Evolutionary conservation across 2,329 filamentous ascomycete species (phyloP).

Genomic region (Pyrenophora teres): DNA sequence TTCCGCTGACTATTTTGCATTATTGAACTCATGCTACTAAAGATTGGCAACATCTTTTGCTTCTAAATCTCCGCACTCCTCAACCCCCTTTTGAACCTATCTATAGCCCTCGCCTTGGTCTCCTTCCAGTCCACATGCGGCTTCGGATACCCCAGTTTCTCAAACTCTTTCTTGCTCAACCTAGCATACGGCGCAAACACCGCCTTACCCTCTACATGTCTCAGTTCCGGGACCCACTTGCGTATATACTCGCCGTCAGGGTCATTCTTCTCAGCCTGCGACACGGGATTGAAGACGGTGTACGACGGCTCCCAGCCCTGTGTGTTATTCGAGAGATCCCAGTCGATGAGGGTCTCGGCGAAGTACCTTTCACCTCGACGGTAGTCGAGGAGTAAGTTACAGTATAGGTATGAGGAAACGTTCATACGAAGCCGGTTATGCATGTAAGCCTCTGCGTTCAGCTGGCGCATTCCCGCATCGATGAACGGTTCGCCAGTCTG

Average conservation of each 20-base stretch:
- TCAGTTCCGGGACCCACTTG: constrained; percentile 47
- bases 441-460: constrained; percentile 57
- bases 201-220: constrained; percentile 52
- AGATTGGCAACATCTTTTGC: too few species aligned
- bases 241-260: constrained; percentile 47
- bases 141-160: constrained; percentile 53
- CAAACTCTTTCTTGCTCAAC: constrained; percentile 54
- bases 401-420: constrained; percentile 54
- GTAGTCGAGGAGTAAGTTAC: constrained; percentile 57
- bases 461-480: constrained; percentile 58
- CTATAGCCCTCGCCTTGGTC: constrained; percentile 50
- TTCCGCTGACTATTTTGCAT: too few species aligned
- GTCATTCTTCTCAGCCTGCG: constrained; percentile 47
- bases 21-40: too few species aligned
- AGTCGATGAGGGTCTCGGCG: constrained; percentile 55
- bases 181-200: constrained; percentile 55
- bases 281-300: constrained; percentile 54
- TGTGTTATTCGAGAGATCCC: constrained; percentile 57
- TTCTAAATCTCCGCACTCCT: constrained; percentile 34
- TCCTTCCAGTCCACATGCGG: constrained; percentile 54
- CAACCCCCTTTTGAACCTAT: constrained; percentile 53
- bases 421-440: constrained; percentile 60
- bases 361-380: constrained; percentile 57
- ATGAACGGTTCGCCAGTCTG: constrained; percentile 56
- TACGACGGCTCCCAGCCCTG: constrained; percentile 59